phyloP scores from a whole-genome alignment of 257 asterid species.

The Cordia subcordata region DNA sequence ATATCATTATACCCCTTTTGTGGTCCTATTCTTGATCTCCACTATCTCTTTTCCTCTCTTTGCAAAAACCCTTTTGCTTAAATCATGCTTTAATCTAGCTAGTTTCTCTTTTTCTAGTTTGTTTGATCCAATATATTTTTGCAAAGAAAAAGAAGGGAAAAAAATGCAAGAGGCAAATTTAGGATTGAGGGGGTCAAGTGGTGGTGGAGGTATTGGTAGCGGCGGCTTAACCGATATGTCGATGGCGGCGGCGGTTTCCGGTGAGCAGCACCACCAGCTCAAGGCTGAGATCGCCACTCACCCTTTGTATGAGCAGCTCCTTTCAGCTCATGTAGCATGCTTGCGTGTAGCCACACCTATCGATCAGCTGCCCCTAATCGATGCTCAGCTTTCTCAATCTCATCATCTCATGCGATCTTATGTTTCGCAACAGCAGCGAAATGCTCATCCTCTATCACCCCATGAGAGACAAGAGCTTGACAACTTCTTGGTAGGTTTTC shows the following conservation, averaged over 20 bases:
- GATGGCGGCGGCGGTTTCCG: constrained; percentile 17
- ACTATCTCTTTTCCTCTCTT: constrained; percentile 20
- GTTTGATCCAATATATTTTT: no score
- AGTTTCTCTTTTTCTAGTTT: no score
- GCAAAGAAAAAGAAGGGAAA: background rate
- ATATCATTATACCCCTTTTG: constrained; percentile 16
- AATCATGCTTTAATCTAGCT: no score
- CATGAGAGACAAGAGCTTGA: constrained; percentile 79
- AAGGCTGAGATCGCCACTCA: constrained; percentile 87
- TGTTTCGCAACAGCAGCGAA: constrained; percentile 41
- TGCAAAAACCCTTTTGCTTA: constrained; percentile 20
- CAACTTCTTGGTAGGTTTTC: constrained; percentile 64
- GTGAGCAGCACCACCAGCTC: constrained; percentile 35
- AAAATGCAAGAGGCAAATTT: constrained; percentile 40
- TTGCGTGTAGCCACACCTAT: constrained; percentile 97
- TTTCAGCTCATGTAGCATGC: constrained; percentile 92
- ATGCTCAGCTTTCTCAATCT: constrained; percentile 79
- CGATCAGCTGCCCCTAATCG: constrained; percentile 83
- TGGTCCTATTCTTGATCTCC: constrained; percentile 24
- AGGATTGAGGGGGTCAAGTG: constrained; percentile 28
- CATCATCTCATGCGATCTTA: constrained; percentile 65
- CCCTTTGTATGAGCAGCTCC: constrained; percentile 83
- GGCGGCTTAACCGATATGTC: constrained; percentile 28
- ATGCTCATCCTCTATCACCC: constrained; percentile 37
- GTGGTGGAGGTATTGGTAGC: constrained; percentile 19